Evolutionary conservation across 208 protist species (phyloP).

Genomic region (Leishmania turanica): DNA sequence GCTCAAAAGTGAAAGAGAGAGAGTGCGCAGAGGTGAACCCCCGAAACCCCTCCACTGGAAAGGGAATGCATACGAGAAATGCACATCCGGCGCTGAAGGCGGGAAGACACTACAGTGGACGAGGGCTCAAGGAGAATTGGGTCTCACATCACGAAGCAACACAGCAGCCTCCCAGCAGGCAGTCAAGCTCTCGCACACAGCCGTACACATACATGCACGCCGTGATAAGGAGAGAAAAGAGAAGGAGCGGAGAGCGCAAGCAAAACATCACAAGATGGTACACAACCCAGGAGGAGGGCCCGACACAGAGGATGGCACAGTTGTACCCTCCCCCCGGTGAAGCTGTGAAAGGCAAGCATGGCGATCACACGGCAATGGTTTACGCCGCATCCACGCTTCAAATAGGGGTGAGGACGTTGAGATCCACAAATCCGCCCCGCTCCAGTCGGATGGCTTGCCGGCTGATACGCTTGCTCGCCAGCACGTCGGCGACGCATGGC

Average conservation of each 20-base stretch:
- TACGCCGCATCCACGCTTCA: neutral
- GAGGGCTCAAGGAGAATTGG: neutral
- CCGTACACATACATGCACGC: neutral
- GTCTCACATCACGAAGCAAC: neutral
- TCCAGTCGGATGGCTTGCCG: constrained; percentile 31
- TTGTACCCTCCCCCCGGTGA: neutral
- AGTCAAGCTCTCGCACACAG: neutral
- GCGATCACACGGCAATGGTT: neutral
- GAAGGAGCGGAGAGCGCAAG: neutral
- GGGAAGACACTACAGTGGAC: neutral
- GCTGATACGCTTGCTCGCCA: constrained; percentile 38
- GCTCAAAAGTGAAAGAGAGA: neutral
- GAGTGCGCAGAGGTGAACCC: neutral
- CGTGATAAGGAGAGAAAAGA: neutral
- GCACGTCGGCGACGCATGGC: constrained; percentile 28
- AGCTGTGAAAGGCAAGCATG: neutral
- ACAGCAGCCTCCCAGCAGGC: neutral
- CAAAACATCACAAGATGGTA: neutral
- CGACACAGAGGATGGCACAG: neutral
- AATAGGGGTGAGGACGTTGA: constrained; percentile 29
- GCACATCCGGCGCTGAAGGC: neutral
- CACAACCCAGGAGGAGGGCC: neutral
- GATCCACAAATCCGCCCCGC: constrained; percentile 13
- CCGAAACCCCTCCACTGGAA: neutral
- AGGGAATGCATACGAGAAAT: neutral